A percentile compares a stretch with the other conserved stretches of the same genome.
Evolutionary conservation across 2,329 filamentous ascomycete species (phyloP).

Genomic region (Gaeumannomyces sp.): DNA sequence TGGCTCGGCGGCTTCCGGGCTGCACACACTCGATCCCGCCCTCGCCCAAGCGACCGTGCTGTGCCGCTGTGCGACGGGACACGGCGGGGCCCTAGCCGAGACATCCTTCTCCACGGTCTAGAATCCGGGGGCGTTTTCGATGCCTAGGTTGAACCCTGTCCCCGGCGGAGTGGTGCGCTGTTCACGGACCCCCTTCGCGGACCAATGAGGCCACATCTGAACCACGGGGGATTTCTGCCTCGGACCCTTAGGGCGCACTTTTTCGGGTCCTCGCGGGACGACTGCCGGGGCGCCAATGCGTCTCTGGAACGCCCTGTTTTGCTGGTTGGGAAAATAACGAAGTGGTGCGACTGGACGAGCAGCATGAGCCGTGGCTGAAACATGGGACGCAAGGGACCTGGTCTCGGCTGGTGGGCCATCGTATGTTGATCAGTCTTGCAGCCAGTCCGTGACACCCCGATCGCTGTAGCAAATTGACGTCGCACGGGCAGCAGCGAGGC

Average conservation of each 20-base stretch:
- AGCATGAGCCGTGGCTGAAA: not conserved
- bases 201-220: not conserved
- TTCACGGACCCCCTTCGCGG: not conserved
- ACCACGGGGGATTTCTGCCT: not conserved
- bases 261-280: no score
- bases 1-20: not conserved
- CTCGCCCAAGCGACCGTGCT: not conserved
- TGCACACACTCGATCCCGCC: not conserved
- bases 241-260: no score
- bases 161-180: not conserved
- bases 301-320: not conserved
- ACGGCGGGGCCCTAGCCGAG: not conserved
- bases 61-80: not conserved
- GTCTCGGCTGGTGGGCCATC: conserved; percentile 1
- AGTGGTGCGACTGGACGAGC: not conserved
- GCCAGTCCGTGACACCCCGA: not conserved
- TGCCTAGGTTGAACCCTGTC: not conserved
- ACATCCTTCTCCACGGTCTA: not conserved
- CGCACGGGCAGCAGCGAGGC: not conserved
- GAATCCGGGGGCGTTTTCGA: not conserved
- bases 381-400: not conserved
- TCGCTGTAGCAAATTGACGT: not conserved
- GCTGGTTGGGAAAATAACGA: not conserved
- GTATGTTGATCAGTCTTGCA: conserved; percentile 1
- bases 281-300: not conserved